Base-by-base conservation (phyloP, 1,139 yeast genomes). In the Hanseniaspora sp. region DNA sequence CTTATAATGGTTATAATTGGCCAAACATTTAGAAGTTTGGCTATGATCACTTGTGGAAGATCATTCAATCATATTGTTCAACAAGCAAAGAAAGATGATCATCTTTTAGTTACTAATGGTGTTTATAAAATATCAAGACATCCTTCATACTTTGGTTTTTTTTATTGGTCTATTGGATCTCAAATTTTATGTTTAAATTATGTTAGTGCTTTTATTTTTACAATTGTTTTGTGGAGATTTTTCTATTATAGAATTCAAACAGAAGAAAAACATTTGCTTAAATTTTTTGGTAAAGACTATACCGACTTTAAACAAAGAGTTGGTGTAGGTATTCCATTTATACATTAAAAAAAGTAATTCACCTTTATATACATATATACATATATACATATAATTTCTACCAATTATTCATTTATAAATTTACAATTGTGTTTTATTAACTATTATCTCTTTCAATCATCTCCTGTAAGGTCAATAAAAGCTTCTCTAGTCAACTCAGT, bases 141-240 rank as follows among this genome's bases (percentile, higher is more conserved):
- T 66, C 98, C 98, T 11, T 83, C 95, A 52, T 92, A 92, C 68
- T 77, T 81, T 56, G 98, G 97, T 0, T 92, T 85, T 66, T 90
- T 82, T 64, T 82, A 87, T 78, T 94, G 97, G 96, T 92, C 94
- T 31, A 62, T 90, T 4, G 97, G 97, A 0, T 74, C 88, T 1
- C 95, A 92, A 65, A 42, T 90, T 53, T 63, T 83, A 59, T 68
- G 90, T 56, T 70, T 79, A 49, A 92, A 88, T 67, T 81, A 83
- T 1, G 54, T 83, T 0, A 72, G 83, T 1, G 60, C 74, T 4
- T 55, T 73, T 0, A 71, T 77, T 0, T 82, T 80, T 59, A 60
- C 71, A 2, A 59, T 70, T 12, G 73, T 76, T 0, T 70, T 92
- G 17, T 80, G 83, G 78, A 64, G 67, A 38, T 92, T 92, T 64